Evolutionary conservation across 805 yeast genomes (phyloP).

Genomic region (Priceomyces fermenticarens): DNA sequence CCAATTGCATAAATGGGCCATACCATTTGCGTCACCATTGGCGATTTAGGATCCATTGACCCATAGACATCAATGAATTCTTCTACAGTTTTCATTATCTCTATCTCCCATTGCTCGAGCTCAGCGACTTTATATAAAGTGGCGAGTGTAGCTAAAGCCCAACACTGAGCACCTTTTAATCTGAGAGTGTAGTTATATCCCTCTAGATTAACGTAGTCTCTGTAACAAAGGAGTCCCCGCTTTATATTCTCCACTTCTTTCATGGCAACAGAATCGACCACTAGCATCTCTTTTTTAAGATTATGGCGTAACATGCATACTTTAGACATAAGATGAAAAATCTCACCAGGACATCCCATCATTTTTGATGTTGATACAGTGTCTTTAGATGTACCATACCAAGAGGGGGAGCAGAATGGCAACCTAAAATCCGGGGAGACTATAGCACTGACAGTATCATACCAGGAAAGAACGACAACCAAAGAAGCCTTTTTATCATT

Average conservation of each 20-base stretch:
- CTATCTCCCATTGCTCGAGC: conserved; percentile 20
- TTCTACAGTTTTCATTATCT: conserved; percentile 28
- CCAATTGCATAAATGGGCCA: conserved; percentile 58
- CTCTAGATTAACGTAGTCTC: conserved; percentile 41
- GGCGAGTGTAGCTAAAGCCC: conserved; percentile 44
- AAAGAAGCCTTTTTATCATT: conserved; percentile 49
- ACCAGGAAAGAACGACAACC: conserved; percentile 55
- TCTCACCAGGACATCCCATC: conserved; percentile 63
- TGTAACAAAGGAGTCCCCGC: conserved; percentile 35
- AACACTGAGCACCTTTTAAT: conserved; percentile 54
- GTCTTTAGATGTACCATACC: conserved; percentile 48
- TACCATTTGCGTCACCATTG: conserved; percentile 58
- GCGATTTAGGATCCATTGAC: conserved; percentile 43
- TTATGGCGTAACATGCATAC: conserved; percentile 40
- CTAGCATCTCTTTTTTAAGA: conserved; percentile 6
- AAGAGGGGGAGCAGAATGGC: conserved; percentile 50
- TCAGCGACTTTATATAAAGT: conserved; percentile 25
- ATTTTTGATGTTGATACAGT: conserved; percentile 47
- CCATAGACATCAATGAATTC: conserved; percentile 50
- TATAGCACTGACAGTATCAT: conserved; percentile 54
- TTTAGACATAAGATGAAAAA: conserved; percentile 44
- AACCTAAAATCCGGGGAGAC: conserved; percentile 56
- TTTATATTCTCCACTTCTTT: conserved; percentile 31
- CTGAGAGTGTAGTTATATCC: conserved; percentile 35
- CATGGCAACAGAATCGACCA: conserved; percentile 7